Evolutionary conservation across 495 filamentous ascomycete species (phyloP).

Genomic region (Hypoxylon perforatum): DNA sequence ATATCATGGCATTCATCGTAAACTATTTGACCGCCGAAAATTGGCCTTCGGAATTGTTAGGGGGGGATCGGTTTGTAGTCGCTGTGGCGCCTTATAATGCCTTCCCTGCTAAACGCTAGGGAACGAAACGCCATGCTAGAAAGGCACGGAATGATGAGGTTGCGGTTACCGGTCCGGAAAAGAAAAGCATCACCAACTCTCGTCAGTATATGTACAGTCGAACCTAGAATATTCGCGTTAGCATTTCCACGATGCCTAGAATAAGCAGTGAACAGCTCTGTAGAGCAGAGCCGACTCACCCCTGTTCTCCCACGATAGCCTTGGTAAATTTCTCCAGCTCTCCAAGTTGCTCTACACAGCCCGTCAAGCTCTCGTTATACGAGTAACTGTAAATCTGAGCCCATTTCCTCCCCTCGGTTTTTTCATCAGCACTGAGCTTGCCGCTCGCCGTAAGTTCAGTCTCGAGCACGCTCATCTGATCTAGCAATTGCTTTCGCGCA

Average conservation of each 20-base stretch:
- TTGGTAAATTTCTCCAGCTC: conserved; percentile 64
- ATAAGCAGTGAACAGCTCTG: neutral
- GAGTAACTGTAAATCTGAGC: conserved; percentile 50
- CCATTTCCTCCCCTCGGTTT: conserved; percentile 43
- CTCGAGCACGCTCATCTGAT: conserved; percentile 61
- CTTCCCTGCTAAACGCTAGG: no score
- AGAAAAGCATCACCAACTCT: conserved; percentile 1
- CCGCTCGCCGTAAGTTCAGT: conserved; percentile 49
- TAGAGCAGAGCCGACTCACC: conserved; percentile 42
- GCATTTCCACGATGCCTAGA: neutral
- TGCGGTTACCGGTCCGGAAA: no score
- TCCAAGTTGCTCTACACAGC: conserved; percentile 65
- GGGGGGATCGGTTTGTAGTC: no score
- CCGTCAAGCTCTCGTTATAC: conserved; percentile 64
- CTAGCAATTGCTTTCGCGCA: conserved; percentile 61
- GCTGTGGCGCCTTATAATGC: no score
- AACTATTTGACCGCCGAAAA: no score
- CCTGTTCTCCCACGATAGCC: conserved; percentile 64
- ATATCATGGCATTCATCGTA: no score
- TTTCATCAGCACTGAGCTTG: conserved; percentile 34
- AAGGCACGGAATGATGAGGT: no score
- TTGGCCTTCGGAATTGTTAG: no score
- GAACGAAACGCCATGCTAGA: no score
- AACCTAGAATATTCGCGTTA: conserved; percentile 26
- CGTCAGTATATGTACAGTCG: conserved; percentile 30